Base-by-base conservation (phyloP, 805 yeast species). In the Hyphopichia homilentoma region DNA sequence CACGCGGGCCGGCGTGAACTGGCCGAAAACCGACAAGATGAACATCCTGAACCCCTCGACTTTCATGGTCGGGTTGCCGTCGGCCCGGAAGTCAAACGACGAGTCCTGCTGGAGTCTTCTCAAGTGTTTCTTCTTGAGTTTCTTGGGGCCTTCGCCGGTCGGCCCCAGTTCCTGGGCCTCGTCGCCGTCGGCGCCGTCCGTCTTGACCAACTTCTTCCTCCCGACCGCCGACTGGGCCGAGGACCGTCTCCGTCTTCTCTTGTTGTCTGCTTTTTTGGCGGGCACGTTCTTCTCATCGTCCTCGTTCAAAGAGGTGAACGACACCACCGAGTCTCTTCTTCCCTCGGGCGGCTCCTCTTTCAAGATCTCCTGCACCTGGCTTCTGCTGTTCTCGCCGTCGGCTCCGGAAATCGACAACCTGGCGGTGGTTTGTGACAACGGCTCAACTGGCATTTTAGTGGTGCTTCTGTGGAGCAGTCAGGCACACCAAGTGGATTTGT, bases 201-300 rank as follows among this genome's bases (percentile, higher is more conserved):
- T n/a, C n/a, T n/a, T n/a, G n/a, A n/a, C n/a, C n/a, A n/a, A n/a
- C n/a, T n/a, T n/a, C n/a, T n/a, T n/a, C n/a, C n/a, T n/a, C n/a
- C n/a, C n/a, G n/a, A n/a, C n/a, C n/a, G n/a, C n/a, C n/a, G n/a
- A n/a, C n/a, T n/a, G n/a, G 21, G 52, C 51, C 37, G 65, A 48
- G 21, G 72, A 65, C 32, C 73, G 49, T 41, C 73, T 58, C 28
- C 79, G 51, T 21, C 52, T 58, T 30, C 16, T 7, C n/a, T 9
- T 6, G 6, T 12, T 19, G 25, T 27, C 30, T 3, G 21, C 16
- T 16, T 15, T 16, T 17, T 31, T 30, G 21, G 21, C 9, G 14
- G 12, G 26, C 25, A 33, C 25, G 21, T 34, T 32, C 33, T 44
- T 44, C 13, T 36, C 42, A 16, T 47, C 44, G 11, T 45, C 48